Base-by-base conservation (phyloP, 495 filamentous ascomycete species). In the Rhizodiscina lignyota region DNA sequence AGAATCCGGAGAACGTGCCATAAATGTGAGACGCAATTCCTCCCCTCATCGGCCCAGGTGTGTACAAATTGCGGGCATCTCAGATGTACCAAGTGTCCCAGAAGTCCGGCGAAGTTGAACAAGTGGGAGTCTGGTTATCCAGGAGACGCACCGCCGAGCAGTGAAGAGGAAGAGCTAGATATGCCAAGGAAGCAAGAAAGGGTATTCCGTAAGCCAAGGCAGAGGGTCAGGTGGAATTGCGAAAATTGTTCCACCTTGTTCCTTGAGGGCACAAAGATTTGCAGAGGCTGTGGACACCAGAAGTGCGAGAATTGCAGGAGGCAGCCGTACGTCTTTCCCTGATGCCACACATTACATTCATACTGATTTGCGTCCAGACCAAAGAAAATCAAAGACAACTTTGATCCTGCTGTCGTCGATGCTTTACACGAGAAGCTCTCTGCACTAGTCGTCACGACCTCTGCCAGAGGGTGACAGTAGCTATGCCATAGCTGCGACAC, bases 121-220 rank as follows among this genome's bases (percentile, higher is more conserved):
- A 83, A 78, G 47, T 81, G 80, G 45, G 74, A 79, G 0, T 67
- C 79, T 44, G 82, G 79, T 17, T 85, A 83, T 54, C 77, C 82
- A 8, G 77, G 79, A 15, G 81, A 89, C 51, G 63, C n/a, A n/a
- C n/a, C 41, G 6, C 52, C 57, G 8, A 16, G 8, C 30, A 8
- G 8, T 8, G 33, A 21, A 17, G 33, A 21, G 13, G 16, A 35
- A 27, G 17, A 35, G 20, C 8, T 27, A 27, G 20, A 29, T 10
- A 30, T 35, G 33, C 16, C 16, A 16, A 5, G 10, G 33, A 27
- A 26, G 10, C 15, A 5, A 11, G 26, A 35, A 12, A 26, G 33
- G 30, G 18, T 18, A 18, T 18, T 8, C 18, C 8, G 17, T 6
- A 32, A 32, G 18, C 10, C 18, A 16, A 32, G 30, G 17, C 30